Evolutionary conservation across 805 yeast species (phyloP).

Genomic region (Ogataea angusta): DNA sequence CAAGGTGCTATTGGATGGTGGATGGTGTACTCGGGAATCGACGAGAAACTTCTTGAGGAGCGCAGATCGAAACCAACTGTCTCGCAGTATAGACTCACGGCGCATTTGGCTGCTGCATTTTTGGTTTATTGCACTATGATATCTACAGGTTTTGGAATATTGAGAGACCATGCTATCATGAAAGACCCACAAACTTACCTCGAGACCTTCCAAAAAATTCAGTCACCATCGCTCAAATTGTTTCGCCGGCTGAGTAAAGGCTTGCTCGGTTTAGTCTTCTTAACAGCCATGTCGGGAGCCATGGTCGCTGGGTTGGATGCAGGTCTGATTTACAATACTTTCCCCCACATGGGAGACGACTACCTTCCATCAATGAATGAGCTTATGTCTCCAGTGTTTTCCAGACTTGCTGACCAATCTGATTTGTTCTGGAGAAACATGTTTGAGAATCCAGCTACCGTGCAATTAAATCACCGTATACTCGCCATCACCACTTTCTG

Average conservation of each 20-base stretch:
- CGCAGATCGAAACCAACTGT: slow-evolving; percentile 95
- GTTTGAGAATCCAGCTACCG: slow-evolving; percentile 94
- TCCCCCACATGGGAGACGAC: slow-evolving; percentile 94
- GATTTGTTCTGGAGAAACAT: slow-evolving; percentile 90
- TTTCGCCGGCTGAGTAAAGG: slow-evolving; percentile 55
- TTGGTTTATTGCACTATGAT: slow-evolving; percentile 82
- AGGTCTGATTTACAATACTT: slow-evolving; percentile 91
- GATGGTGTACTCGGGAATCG: slow-evolving; percentile 98
- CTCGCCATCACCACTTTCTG: slow-evolving; percentile 80
- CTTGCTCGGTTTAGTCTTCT: slow-evolving; percentile 65
- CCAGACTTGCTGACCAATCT: slow-evolving; percentile 62
- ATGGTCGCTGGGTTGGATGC: slow-evolving; percentile 98
- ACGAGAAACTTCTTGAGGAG: slow-evolving; percentile 69
- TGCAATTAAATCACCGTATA: slow-evolving; percentile 85
- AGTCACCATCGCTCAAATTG: slow-evolving; percentile 54
- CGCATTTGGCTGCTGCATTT: slow-evolving; percentile 93
- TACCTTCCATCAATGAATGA: slow-evolving; percentile 75
- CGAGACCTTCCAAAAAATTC: slow-evolving; percentile 53
- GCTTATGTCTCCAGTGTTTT: slow-evolving; percentile 68
- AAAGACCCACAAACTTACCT: slow-evolving; percentile 59
- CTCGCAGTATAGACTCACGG: slow-evolving; percentile 88
- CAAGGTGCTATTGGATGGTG: slow-evolving; percentile 99
- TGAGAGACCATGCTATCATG: slow-evolving; percentile 69
- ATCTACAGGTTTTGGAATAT: slow-evolving; percentile 82
- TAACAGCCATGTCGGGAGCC: slow-evolving; percentile 96